These are phyloP conservation scores for Echeveria elegans DNA, from an alignment of 164 flowering plant species.

Conservation along the genomic window DNA sequence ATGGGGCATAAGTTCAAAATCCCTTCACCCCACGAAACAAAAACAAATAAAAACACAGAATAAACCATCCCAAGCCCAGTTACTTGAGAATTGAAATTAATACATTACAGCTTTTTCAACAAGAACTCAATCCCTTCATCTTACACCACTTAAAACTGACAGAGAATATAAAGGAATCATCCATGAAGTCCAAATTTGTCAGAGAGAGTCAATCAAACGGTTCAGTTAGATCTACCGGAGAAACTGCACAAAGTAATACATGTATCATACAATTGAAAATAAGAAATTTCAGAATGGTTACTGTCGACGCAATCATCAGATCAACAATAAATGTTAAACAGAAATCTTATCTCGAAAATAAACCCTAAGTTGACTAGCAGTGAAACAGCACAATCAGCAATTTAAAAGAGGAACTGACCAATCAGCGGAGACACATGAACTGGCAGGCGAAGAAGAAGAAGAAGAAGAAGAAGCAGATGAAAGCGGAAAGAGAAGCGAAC, in stretches of 20 bases:
- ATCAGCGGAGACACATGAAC: constrained; percentile 40
- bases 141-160: not conserved
- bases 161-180: not conserved
- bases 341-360: no score
- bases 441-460: constrained; percentile 45
- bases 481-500: constrained; percentile 72
- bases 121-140: not conserved
- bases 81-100: not conserved
- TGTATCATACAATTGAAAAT: not conserved
- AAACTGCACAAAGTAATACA: not conserved
- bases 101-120: no score
- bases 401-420: constrained; percentile 52
- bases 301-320: no score
- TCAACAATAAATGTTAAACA: not conserved
- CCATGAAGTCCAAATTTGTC: not conserved
- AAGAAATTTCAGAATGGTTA: not conserved
- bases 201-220: not conserved
- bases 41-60: no score
- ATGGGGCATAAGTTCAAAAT: no score
- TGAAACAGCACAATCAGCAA: not conserved
- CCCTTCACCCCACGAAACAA: no score
- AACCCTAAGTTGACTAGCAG: not conserved
- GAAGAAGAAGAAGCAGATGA: constrained; percentile 59
- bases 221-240: not conserved
- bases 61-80: no score